Conservation (phyloP, 768 basidiomycete genomes). For the Suillus subluteus region DNA sequence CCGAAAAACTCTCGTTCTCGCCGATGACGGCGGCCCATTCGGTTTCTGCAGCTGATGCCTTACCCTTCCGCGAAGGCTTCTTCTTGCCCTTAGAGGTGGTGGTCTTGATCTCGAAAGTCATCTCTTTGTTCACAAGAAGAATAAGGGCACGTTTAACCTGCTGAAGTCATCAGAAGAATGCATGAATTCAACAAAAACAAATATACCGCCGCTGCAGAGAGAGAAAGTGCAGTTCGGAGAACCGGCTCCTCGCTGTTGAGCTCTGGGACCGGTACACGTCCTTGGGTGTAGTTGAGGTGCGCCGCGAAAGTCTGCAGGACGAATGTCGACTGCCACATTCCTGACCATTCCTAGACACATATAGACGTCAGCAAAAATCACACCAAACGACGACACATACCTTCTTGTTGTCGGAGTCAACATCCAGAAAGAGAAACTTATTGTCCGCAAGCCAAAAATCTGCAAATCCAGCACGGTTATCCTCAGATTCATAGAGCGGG, state of each 20-base stretch:
- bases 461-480: not conserved
- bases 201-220: constrained; percentile 6
- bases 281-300: constrained; percentile 17
- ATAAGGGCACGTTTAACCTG: not conserved
- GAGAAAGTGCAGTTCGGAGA: not conserved
- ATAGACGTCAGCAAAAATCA: not conserved
- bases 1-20: not conserved
- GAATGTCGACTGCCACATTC: constrained; percentile 10
- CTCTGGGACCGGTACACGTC: not conserved
- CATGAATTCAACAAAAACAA: not conserved
- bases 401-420: not conserved
- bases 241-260: not conserved
- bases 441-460: not conserved
- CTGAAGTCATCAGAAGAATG: not conserved
- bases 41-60: not conserved
- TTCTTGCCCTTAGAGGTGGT: not conserved
- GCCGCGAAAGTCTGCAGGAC: constrained; percentile 5
- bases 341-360: constrained; percentile 15
- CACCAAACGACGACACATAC: constrained; percentile 1
- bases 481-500: not conserved
- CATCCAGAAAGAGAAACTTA: constrained; percentile 2
- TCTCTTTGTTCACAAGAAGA: not conserved
- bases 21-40: not conserved
- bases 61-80: not conserved
- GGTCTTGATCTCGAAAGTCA: constrained; percentile 2